Conservation (phyloP, 768 basidiomycete genomes). For the Lyophyllum shimeji region DNA sequence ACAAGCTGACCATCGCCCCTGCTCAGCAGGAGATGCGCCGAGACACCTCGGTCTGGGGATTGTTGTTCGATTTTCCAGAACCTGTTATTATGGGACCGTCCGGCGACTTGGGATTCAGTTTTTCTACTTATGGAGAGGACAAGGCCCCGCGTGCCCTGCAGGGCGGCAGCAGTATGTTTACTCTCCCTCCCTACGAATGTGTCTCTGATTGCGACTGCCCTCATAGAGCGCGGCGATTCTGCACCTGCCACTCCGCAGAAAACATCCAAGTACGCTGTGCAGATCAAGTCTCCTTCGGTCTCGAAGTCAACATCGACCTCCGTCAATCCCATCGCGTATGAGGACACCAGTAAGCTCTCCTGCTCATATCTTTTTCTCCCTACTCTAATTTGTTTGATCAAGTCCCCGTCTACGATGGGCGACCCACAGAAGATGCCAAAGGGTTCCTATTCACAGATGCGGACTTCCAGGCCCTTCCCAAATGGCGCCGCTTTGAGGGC, state of each 20-base stretch:
- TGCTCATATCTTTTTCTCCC: neutral
- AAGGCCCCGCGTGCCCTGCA: too few species aligned
- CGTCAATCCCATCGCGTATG: neutral
- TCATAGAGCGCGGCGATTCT: too few species aligned
- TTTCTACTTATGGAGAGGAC: neutral
- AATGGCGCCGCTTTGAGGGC: neutral
- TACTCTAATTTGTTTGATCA: neutral
- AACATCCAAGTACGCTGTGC: neutral
- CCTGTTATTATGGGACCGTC: neutral
- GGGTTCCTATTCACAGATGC: neutral
- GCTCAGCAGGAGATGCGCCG: conserved; percentile 8
- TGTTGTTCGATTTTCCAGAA: neutral
- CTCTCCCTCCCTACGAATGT: too few species aligned
- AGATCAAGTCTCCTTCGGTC: neutral
- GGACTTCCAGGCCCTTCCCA: neutral
- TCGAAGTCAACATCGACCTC: neutral
- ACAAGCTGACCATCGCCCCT: conserved; percentile 4
- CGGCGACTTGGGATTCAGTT: neutral
- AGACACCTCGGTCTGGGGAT: conserved; percentile 6
- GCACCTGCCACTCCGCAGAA: too few species aligned
- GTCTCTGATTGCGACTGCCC: too few species aligned
- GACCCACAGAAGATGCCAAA: neutral
- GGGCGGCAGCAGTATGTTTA: neutral
- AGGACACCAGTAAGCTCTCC: neutral
- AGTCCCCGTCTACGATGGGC: conserved; percentile 11